Evolutionary conservation across 805 yeast species (phyloP).

Genomic region (Ogataea philodendri): DNA sequence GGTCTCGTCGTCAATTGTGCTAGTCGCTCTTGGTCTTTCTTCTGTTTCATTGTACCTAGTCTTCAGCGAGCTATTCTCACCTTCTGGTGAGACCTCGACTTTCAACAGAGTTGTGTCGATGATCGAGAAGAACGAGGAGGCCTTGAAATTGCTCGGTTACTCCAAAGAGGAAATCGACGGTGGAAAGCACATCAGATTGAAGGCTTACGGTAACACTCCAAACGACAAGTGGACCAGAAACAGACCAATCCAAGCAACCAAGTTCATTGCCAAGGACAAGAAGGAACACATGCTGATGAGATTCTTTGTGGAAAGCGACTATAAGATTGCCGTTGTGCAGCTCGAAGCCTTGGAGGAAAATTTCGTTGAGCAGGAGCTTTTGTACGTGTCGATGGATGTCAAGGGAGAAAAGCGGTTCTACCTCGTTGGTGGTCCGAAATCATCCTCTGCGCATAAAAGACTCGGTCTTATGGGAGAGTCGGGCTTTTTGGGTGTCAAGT

Average conservation of each 20-base stretch:
- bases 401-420: constrained; percentile 68
- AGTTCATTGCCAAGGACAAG: constrained; percentile 65
- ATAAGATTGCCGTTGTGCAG: constrained; percentile 65
- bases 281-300: constrained; percentile 79
- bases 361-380: constrained; percentile 63
- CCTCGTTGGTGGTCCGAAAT: constrained; percentile 59
- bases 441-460: constrained; percentile 42
- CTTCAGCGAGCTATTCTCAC: constrained; percentile 76
- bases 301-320: constrained; percentile 77
- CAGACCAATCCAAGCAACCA: constrained; percentile 75
- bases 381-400: constrained; percentile 73
- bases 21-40: constrained; percentile 69
- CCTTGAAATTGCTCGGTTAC: constrained; percentile 52
- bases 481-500: constrained; percentile 77
- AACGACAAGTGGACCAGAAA: constrained; percentile 83
- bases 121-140: constrained; percentile 64
- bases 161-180: constrained; percentile 40
- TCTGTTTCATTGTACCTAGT: constrained; percentile 69
- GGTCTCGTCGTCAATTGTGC: constrained; percentile 56
- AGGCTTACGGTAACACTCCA: constrained; percentile 75
- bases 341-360: constrained; percentile 76
- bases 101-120: constrained; percentile 82
- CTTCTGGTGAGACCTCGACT: constrained; percentile 88
- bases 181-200: constrained; percentile 51
- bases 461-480: constrained; percentile 41